A percentile compares a stretch with the other conserved stretches of the same genome.
phyloP scores from a whole-genome alignment of 768 basidiomycete genomes.

The Rickenella mellea region DNA sequence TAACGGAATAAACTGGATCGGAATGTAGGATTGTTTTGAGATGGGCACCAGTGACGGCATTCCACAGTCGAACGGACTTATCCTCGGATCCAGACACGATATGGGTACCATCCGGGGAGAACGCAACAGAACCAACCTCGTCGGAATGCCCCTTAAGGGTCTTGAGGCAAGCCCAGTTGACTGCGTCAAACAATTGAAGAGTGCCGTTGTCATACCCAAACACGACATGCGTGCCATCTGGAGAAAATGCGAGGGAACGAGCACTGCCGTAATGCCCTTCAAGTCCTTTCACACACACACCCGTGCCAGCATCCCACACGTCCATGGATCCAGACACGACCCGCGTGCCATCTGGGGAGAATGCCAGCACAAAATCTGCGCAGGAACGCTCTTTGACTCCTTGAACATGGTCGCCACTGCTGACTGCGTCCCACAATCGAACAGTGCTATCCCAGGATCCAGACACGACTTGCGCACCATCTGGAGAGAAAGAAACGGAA shows the following conservation, averaged over 20 bases:
- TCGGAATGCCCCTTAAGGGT: conserved; percentile 15
- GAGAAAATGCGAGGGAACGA: conserved; percentile 20
- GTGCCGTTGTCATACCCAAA: conserved; percentile 17
- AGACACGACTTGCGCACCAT: background rate
- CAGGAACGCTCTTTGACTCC: background rate
- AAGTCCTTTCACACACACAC: background rate
- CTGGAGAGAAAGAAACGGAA: background rate
- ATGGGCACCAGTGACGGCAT: conserved; percentile 10
- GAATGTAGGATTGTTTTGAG: conserved; percentile 6
- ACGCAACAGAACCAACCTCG: conserved; percentile 10
- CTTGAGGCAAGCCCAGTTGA: too few species aligned
- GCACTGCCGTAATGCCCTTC: conserved; percentile 1
- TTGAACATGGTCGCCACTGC: background rate
- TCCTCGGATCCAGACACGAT: conserved; percentile 17
- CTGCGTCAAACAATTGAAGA: conserved; percentile 8
- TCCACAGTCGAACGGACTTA: conserved; percentile 17
- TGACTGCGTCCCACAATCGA: background rate
- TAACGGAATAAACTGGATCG: conserved; percentile 12
- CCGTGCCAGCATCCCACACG: conserved; percentile 17
- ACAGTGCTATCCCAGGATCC: conserved; percentile 1
- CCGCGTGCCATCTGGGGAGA: conserved; percentile 19
- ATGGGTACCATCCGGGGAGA: conserved; percentile 12
- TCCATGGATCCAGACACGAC: conserved; percentile 23
- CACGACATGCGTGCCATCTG: conserved; percentile 16
- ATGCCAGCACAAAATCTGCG: conserved; percentile 18